Evolutionary conservation across 2,329 filamentous ascomycete species (phyloP), one percentile per base, ranked within the genome.

Genomic region (Neodidymelliopsis sp.): DNA sequence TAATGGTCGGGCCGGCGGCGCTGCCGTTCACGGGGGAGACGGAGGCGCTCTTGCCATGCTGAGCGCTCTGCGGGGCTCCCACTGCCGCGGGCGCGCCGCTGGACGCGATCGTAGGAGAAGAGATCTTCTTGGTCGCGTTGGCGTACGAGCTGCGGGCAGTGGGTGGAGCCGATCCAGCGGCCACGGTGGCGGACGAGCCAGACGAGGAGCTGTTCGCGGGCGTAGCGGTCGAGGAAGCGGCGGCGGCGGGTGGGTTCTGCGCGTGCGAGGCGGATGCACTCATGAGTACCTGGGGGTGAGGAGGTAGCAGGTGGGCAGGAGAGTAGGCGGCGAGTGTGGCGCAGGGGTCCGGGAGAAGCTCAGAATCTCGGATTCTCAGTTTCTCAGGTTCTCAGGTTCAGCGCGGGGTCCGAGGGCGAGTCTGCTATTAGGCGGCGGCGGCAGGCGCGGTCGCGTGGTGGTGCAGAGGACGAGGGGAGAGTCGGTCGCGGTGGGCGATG

Each of bases 21-120:
- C 88, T 89, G 82, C 90, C 90, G 83, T 96, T 96, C 83, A 95
- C 84, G 74, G 89, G 84, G 80, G 90, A 86, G 67, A 84, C 83
- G 24, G 70, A 73, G 13, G 63, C 58, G 57, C 63, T 67, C 65
- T 73, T 74, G 45, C 66, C 71, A 74, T 74, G 70, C 49, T 73
- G 70, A 81, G 62, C 65, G 75, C 68, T 84, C 82, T 75, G 79
- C 66, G 78, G 74, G 67, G 76, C 78, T 73, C 79, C 78, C 75
- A 80, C 77, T 74, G 77, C 76, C 73, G 77, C 75, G 67, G 80
- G 74, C 70, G 76, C 74, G 60, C 73, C 76, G 72, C 78, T 78
- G 51, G 75, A 74, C 70, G 78, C 77, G 73, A 79, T 78, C 67
- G 74, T 66, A 53, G 75, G 73, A 61, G 73, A 70, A 42, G 73